These are phyloP conservation scores for Solanum virginianum DNA, from an alignment of 257 asterid genomes.

Conservation along the genomic window DNA sequence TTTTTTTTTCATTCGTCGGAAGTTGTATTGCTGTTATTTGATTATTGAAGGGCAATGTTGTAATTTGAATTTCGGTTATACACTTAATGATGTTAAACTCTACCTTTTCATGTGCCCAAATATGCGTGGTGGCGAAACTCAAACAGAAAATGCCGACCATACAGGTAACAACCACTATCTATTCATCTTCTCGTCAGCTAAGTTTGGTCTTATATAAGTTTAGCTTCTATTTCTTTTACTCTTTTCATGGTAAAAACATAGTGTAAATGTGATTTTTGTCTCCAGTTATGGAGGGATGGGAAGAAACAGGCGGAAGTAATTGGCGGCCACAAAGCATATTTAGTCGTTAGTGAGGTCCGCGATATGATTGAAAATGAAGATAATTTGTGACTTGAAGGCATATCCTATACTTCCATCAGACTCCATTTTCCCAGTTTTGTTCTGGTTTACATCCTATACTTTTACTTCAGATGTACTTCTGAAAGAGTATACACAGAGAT, in stretches of 20 bases:
- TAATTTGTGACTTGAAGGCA: slow-evolving; percentile 11
- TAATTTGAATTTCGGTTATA: background rate
- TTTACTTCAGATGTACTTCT: background rate
- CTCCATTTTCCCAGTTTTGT: background rate
- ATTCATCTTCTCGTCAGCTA: background rate
- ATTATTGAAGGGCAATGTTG: background rate
- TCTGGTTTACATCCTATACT: background rate
- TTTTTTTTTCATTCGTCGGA: background rate
- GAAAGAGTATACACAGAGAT: background rate
- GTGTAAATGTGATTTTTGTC: background rate
- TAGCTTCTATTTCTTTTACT: background rate
- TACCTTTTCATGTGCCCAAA: slow-evolving; percentile 25
- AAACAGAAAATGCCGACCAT: slow-evolving; percentile 94
- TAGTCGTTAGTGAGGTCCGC: slow-evolving; percentile 71
- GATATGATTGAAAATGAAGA: slow-evolving; percentile 67
- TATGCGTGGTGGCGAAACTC: slow-evolving; percentile 11
- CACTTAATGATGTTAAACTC: slow-evolving; percentile 4
- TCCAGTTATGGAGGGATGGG: slow-evolving; percentile 83
- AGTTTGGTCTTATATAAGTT: background rate
- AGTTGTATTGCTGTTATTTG: background rate
- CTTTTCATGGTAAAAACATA: background rate
- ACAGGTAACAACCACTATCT: slow-evolving; percentile 39
- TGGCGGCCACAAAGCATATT: slow-evolving; percentile 72
- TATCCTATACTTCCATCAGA: background rate
- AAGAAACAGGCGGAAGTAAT: slow-evolving; percentile 75